Base-by-base conservation (phyloP, 768 basidiomycete species). In the Auriculariales sp. region DNA sequence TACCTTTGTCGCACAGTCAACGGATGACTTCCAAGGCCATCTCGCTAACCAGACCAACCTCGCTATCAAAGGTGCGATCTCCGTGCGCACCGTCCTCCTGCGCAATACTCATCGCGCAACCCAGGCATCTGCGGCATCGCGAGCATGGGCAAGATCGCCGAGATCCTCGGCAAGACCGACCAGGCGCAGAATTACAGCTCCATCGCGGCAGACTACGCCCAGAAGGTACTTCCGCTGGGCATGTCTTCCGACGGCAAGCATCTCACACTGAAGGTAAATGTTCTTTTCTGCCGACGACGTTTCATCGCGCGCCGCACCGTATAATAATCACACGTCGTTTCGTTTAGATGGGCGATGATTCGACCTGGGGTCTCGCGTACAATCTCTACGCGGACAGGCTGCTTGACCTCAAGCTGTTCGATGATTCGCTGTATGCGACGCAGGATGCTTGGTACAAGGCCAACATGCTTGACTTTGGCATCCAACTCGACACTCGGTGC, bases 21-120 rank as follows among this genome's bases (percentile, higher is more conserved):
- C 74, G 46, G 76, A 78, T 55, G 70, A 73, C 55, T 75, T 75
- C 56, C 69, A 72, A 24, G 73, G 52, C 28, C 25, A 39, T 9
- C 64, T 77, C 24, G 69, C 69, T 5, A 81, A 83, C 55, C 78
- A 81, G 57, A 82, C 80, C 10, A 82, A 81, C 57, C 67, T 71
- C 14, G 69, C 68, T 3, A 66, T 71, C 57, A 71, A 73, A 56
- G 11, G 11, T 11, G 11, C 33, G 11, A 34, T 17, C 33, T 17
- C 33, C 11, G 11, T 34, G 4, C 17, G 46, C 22, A 25, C 24
- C 46, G 19, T 28, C 4, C n/a, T 28, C 19, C 19, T 25, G 17
- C 22, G n/a, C n/a, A n/a, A n/a, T n/a, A n/a, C n/a, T n/a, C n/a
- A n/a, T n/a, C n/a, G n/a, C n/a, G n/a, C n/a, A n/a, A n/a, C n/a